Base-by-base conservation (phyloP, 805 yeast genomes). In the Candida maltosa region DNA sequence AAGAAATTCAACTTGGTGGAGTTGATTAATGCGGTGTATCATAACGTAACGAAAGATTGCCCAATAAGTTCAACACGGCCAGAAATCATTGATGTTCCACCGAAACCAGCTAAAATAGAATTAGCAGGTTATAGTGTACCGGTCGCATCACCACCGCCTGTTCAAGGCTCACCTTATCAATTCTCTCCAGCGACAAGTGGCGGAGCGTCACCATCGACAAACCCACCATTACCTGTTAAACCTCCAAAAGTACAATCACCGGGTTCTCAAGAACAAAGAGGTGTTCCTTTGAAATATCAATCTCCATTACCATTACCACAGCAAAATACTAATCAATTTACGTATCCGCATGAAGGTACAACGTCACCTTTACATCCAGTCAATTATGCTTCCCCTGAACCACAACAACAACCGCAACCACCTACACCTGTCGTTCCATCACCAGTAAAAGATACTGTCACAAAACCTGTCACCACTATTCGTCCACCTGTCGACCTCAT, bases 31-130 rank as follows among this genome's bases (percentile, higher is more conserved):
- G 46, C 61, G 11, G 44, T 71, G 34, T 41, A 54, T 5, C 54
- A 47, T 5, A 51, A 59, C 21, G 68, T 78, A 49, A 45, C 60
- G 16, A 48, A 51, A 29, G 69, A 70, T 31, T 62, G 70, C 2
- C 80, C 83, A 1, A 70, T 76, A 3, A 62, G 58, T 38, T 56
- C 65, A 1, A 55, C 50, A 31, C 62, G 65, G 17, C 44, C 40
- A 18, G 37, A 29, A 20, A 18, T 16, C 5, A 19, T 44, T 9
- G 47, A 6, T 12, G 37, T 53, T 19, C 62, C 61, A 3, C 56
- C 54, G 6, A 54, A 48, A 35, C 52, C 58, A 5, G 31, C 45
- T 3, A 40, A 39, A 25, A 18, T 29, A 3, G 39, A 36, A 14
- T 12, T 35, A 12, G 19, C 28, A 16, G n/a, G n/a, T n/a, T n/a